Conservation (phyloP, 2,329 filamentous ascomycete genomes). For the Taxawa tesnikishii region DNA sequence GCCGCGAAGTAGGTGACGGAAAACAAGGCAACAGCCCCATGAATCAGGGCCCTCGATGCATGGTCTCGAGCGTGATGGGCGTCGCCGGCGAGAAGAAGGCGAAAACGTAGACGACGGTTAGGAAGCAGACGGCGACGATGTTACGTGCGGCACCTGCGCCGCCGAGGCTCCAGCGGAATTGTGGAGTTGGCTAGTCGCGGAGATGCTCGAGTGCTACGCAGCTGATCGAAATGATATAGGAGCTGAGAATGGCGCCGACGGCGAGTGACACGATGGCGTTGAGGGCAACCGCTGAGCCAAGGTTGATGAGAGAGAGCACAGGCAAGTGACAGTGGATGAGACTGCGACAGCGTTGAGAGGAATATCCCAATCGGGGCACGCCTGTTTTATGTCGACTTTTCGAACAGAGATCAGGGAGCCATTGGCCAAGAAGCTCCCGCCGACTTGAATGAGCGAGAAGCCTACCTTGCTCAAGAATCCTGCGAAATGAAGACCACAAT, state of each 20-base stretch:
- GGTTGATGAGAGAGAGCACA: slow-evolving; percentile 22
- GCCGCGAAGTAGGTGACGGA: no score
- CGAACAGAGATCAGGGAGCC: no score
- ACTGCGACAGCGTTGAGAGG: slow-evolving; percentile 15
- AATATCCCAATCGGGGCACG: slow-evolving; percentile 12
- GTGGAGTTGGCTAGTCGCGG: slow-evolving; percentile 2
- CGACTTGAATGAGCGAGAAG: no score
- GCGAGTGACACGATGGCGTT: slow-evolving; percentile 28
- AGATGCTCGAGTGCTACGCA: slow-evolving; percentile 17
- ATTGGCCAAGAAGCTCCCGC: no score
- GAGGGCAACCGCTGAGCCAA: slow-evolving; percentile 25
- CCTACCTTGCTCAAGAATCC: no score
- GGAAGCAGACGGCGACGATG: slow-evolving; percentile 23
- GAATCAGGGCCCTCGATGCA: no score
- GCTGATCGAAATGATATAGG: slow-evolving; percentile 26
- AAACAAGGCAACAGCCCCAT: no score
- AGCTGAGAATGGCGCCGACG: slow-evolving; percentile 24
- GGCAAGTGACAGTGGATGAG: slow-evolving; percentile 11
- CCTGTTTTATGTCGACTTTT: no score
- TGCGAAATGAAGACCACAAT: no score
- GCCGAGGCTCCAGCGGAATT: slow-evolving; percentile 17
- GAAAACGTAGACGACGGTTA: slow-evolving; percentile 36
- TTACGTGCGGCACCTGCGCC: slow-evolving; percentile 26
- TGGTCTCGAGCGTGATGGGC: no score
- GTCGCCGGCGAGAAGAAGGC: slow-evolving; percentile 34